Evolutionary conservation across 2,329 filamentous ascomycete species (phyloP).

Genomic region (Ceratocystis variospora): DNA sequence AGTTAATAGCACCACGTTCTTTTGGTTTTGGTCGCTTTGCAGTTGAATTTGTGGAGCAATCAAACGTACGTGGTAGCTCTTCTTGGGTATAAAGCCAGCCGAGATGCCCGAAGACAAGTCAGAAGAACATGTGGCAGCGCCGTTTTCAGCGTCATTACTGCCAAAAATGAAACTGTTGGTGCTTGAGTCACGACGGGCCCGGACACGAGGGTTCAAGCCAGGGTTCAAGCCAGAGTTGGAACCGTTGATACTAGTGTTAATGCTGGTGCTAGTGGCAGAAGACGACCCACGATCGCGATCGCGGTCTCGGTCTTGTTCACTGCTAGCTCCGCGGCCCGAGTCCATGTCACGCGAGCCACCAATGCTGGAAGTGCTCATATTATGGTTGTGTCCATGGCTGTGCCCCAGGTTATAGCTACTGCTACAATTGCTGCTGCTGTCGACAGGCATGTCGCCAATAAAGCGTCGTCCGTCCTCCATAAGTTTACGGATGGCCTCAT

Average conservation of each 20-base stretch:
- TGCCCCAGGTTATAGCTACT: not conserved
- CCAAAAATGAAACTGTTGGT: constrained; percentile 17
- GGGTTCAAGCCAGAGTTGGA: not conserved
- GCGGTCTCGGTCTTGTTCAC: not conserved
- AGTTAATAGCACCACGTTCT: constrained; percentile 90
- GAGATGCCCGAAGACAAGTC: constrained; percentile 64
- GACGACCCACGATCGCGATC: not conserved
- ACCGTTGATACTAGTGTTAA: not conserved
- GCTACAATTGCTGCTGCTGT: not conserved
- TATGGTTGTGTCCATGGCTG: constrained; percentile 8
- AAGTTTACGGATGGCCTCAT: constrained; percentile 75
- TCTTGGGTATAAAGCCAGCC: constrained; percentile 77
- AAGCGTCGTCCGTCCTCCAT: constrained; percentile 73
- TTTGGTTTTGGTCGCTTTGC: constrained; percentile 95
- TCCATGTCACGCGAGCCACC: constrained; percentile 14
- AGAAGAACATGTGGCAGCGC: constrained; percentile 28
- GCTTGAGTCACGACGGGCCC: constrained; percentile 12
- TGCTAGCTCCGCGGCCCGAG: not conserved
- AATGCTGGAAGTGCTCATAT: constrained; percentile 9
- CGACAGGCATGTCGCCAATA: constrained; percentile 38
- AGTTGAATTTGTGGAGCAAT: constrained; percentile 97
- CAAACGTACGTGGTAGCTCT: constrained; percentile 84
- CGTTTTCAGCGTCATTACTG: constrained; percentile 18
- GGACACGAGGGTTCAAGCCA: not conserved
- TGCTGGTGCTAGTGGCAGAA: constrained; percentile 6